Percentiles rank a stretch among this genome's conserved stretches.
Conservation (phyloP, 2,329 filamentous ascomycete species). For the Calonectria fujianensis region DNA sequence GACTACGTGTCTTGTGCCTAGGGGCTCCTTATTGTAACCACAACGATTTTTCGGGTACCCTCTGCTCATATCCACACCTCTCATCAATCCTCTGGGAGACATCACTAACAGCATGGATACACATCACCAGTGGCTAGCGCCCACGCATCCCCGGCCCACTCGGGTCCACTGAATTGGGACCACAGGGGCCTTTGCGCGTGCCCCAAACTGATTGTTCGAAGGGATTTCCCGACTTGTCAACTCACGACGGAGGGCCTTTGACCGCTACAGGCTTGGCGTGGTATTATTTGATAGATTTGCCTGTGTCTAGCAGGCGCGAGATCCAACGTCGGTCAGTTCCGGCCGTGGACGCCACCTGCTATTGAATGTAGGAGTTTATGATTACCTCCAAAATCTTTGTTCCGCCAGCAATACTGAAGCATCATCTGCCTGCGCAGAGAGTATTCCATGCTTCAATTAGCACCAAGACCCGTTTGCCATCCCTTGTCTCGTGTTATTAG, state of each 20-base stretch:
- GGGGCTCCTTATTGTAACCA: conserved; percentile 14
- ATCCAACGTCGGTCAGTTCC: background rate
- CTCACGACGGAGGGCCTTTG: background rate
- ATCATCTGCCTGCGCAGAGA: background rate
- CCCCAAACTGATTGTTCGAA: conserved; percentile 12
- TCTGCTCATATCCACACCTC: background rate
- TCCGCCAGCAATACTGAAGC: background rate
- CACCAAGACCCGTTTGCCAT: background rate
- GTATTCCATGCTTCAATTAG: background rate
- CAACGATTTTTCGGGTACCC: background rate
- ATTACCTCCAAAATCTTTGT: background rate
- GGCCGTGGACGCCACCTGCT: background rate
- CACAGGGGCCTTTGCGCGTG: background rate
- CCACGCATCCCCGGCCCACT: conserved; percentile 28
- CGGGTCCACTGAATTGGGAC: background rate
- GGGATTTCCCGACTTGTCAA: conserved; percentile 25
- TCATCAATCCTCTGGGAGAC: background rate
- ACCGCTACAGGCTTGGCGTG: conserved; percentile 13
- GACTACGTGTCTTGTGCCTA: conserved; percentile 25
- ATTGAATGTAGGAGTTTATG: background rate
- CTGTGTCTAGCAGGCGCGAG: background rate
- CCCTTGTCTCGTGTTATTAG: background rate
- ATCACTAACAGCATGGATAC: conserved; percentile 23
- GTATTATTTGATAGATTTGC: conserved; percentile 1
- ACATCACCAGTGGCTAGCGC: conserved; percentile 28